Base-by-base conservation (phyloP, 805 yeast genomes). In the Yarrowia deformans region DNA sequence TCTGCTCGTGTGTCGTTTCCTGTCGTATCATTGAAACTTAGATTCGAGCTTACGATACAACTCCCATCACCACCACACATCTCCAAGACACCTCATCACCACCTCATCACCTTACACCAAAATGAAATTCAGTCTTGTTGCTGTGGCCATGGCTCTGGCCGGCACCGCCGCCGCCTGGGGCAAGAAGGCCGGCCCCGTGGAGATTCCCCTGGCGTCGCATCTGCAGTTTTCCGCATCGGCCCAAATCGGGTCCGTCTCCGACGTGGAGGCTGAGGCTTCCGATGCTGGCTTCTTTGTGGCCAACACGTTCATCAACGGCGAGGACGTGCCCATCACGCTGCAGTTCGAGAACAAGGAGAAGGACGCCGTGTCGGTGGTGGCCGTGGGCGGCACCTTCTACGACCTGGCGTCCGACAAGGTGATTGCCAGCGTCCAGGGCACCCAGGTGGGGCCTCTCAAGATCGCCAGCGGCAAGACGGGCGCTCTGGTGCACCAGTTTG, bases 401-500 rank as follows among this genome's bases (percentile, higher is more conserved):
- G 71, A 71, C 56, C 43, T 56, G 48, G 61, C 49, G 55, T 56
- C 60, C 42, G 67, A 71, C 66, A 58, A 63, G 64, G 39, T 60
- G 8, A 70, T 67, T 16, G 48, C 18, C 55, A 68, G 63, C 55
- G 61, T 66, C 8, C 61, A 48, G 37, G 70, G 70, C 34, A 66
- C 88, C 72, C 80, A 77, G 19, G 79, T 87, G 5, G 88, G 88
- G 56, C 83, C 84, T 70, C 80, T 77, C 18, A 73, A 75, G 23
- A 86, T 91, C 76, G 80, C 80, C 55, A 96, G 91, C 79, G 82
- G 81, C 64, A 77, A 92, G 64, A 84, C 85, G 39, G 81, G 90
- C 73, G 85, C 84, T 73, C 79, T 91, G 70, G 79, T 80, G 19
- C 56, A 48, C 29, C 45, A 18, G 35, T 48, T 63, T n/a, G 68